Conservation (phyloP, 768 basidiomycete species). For the Lactarius pseudohatsudake region DNA sequence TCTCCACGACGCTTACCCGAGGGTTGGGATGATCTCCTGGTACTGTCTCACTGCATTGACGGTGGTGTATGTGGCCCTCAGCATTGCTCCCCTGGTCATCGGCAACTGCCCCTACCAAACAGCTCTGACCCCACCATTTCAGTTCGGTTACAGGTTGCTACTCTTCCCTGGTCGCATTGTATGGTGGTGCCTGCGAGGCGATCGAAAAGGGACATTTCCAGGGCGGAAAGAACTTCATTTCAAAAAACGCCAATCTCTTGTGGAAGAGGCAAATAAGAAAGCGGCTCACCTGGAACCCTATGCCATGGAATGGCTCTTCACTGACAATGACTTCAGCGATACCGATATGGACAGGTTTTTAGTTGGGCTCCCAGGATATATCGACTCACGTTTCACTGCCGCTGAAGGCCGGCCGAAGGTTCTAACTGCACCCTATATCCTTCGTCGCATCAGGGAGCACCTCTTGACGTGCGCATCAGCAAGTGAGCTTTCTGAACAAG, state of each 20-base stretch:
- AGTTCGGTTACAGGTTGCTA: background rate
- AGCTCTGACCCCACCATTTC: slow-evolving; percentile 15
- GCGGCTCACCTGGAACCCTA: slow-evolving; percentile 6
- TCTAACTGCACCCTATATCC: background rate
- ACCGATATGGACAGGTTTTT: slow-evolving; percentile 19
- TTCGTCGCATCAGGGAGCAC: slow-evolving; percentile 9
- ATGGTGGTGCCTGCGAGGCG: background rate
- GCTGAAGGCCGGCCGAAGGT: background rate
- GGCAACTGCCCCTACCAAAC: slow-evolving; percentile 21
- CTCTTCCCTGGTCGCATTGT: background rate
- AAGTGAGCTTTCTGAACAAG: slow-evolving; percentile 8
- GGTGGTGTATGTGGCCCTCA: slow-evolving; percentile 8
- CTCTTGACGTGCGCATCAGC: slow-evolving; percentile 13
- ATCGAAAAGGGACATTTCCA: background rate
- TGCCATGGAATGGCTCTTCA: slow-evolving; percentile 18
- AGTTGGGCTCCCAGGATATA: slow-evolving; percentile 18
- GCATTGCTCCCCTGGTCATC: slow-evolving; percentile 15
- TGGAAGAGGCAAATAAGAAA: background rate
- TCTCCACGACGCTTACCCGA: background rate
- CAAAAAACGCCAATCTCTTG: background rate
- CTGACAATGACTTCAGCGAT: slow-evolving; percentile 15
- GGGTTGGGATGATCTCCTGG: background rate
- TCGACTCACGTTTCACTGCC: background rate
- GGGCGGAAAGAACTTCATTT: background rate
- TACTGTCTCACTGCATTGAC: background rate